Evolutionary conservation across 106 monocot genomes (phyloP), one percentile per base, ranked within the genome.

Genomic region (Platanthera zijinensis): DNA sequence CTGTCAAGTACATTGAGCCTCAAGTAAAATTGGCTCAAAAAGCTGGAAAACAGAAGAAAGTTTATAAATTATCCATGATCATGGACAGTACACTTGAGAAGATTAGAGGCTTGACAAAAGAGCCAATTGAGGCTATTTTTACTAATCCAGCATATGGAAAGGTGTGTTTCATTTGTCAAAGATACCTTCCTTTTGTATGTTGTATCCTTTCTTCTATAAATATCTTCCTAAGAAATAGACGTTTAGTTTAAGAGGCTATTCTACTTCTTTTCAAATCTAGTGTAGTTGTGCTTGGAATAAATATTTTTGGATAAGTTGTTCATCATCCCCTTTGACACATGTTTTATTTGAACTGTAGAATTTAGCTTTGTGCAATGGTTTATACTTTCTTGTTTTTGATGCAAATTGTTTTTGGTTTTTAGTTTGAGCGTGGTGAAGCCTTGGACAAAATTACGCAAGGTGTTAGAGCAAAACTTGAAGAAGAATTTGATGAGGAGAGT

Each of bases 381-480:
- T 48, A 14, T 8, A 52, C 52, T 45, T n/a, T 71, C 53, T 79
- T 53, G 25, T 72, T 21, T 52, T 17, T 21, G 9, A 68, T 74
- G 12, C 30, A 8, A 72, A 28, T 13, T 57, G 68, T 74, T 50
- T 5, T 79, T 74, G 64, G 7, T 67, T 81, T 3, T 69, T 84
- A 97, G 97, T 97, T 97, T 88, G 94, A 97, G 77, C 85, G 97
- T 48, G 97, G 97, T 77, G 94, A 88, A 84, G 94, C 97, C 7
- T 84, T 97, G 83, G 97, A 97, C 39, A 94, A 88, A 57, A 93
- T 97, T 59, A 82, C 83, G 77, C 85, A 94, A 84, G 77, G 54
- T 78, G 97, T 89, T 59, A 97, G 85, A 82, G 80, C 73, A 50
- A 83, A 87, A 70, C 93, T 97, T 70, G 91, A 91, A 86, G 94